Percentiles rank a stretch among this genome's conserved stretches.
phyloP scores from a whole-genome alignment of 192 early-diverging fungal genomes.

The Coemansia sp. region DNA sequence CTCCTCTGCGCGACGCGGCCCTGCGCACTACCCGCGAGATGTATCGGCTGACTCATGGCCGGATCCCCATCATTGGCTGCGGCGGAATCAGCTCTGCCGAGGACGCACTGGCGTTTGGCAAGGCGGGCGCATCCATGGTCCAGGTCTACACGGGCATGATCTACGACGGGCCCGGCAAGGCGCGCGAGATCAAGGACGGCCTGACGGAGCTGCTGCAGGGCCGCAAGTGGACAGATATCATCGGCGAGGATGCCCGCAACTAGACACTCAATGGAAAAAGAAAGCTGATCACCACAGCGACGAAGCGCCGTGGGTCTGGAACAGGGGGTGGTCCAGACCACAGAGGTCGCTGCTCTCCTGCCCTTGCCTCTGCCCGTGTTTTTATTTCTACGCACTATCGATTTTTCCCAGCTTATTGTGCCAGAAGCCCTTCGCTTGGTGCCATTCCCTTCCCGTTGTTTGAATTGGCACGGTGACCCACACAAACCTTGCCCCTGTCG shows the following conservation, averaged over 20 bases:
- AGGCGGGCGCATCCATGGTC: conserved; percentile 74
- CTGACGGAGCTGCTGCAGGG: conserved; percentile 63
- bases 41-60: conserved; percentile 68
- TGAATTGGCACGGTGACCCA: too few species aligned
- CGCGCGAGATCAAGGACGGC: conserved; percentile 72
- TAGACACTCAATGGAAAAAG: neutral
- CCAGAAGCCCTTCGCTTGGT: too few species aligned
- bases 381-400: too few species aligned
- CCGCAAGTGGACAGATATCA: conserved; percentile 62
- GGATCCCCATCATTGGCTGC: conserved; percentile 79
- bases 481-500: too few species aligned
- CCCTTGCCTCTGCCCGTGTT: too few species aligned
- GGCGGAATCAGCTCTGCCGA: conserved; percentile 73
- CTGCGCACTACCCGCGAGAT: conserved; percentile 65
- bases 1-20: conserved; percentile 66
- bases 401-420: too few species aligned
- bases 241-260: conserved; percentile 37
- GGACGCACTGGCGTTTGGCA: conserved; percentile 74
- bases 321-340: too few species aligned
- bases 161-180: conserved; percentile 72
- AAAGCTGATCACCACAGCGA: too few species aligned
- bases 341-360: too few species aligned
- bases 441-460: too few species aligned
- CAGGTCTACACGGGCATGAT: conserved; percentile 79
- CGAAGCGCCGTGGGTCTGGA: too few species aligned